phyloP scores from a whole-genome alignment of 331 rosid genomes.

The Cydonia oblonga region DNA sequence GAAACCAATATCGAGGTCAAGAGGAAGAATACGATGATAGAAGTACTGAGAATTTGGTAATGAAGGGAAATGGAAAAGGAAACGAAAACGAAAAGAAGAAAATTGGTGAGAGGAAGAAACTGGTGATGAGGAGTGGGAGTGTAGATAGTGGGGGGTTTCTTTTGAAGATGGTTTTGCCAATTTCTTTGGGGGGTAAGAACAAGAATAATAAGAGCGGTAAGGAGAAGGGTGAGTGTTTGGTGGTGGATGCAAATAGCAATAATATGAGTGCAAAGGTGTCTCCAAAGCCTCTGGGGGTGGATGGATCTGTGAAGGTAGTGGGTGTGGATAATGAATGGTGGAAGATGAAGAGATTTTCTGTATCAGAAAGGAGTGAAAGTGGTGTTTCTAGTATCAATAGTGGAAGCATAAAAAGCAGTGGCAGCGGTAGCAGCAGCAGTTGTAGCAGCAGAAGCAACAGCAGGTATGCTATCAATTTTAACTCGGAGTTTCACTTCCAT shows the following conservation, averaged over 20 bases:
- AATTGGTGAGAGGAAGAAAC: background rate
- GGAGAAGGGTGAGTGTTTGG: constrained; percentile 22
- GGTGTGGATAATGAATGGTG: constrained; percentile 62
- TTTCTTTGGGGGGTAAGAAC: constrained; percentile 27
- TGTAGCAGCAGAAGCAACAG: constrained; percentile 13
- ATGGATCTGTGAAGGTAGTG: constrained; percentile 20
- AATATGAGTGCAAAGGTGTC: constrained; percentile 42
- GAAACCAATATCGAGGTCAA: too few relatives aligned
- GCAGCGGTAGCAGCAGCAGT: constrained; percentile 36
- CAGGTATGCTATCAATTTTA: background rate
- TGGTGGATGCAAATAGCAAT: background rate
- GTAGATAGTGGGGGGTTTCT: constrained; percentile 57
- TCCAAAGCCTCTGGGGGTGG: constrained; percentile 33
- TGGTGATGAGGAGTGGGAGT: constrained; percentile 15
- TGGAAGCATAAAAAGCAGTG: constrained; percentile 54
- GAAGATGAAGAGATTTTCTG: constrained; percentile 46
- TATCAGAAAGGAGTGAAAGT: constrained; percentile 33
- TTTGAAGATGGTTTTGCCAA: constrained; percentile 58
- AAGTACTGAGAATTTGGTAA: background rate
- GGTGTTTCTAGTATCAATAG: constrained; percentile 36
- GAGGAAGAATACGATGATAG: background rate
- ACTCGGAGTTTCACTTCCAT: background rate
- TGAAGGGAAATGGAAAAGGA: background rate
- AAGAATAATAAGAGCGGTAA: constrained; percentile 14
- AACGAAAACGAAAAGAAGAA: background rate